Conservation (phyloP, 495 filamentous ascomycete genomes). For the Aspergillus kassunensis region DNA sequence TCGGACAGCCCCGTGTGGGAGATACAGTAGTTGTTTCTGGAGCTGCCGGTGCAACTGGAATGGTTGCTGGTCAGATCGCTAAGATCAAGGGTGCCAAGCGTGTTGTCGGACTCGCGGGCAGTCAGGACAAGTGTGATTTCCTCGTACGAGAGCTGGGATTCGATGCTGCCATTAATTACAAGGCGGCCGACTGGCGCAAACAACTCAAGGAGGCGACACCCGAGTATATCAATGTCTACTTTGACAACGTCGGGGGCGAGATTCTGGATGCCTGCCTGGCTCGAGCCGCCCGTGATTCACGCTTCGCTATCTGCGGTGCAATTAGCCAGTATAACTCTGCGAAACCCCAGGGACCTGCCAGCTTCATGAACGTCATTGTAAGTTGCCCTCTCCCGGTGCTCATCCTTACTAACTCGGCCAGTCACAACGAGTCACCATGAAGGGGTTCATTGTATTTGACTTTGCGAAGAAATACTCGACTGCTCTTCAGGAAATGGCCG, state of each 20-base stretch:
- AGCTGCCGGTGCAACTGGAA: slow-evolving; percentile 68
- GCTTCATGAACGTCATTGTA: slow-evolving; percentile 50
- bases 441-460: slow-evolving; percentile 56
- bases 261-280: slow-evolving; percentile 51
- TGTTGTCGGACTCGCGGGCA: slow-evolving; percentile 51
- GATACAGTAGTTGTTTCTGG: slow-evolving; percentile 66
- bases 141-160: slow-evolving; percentile 48
- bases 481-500: slow-evolving; percentile 43
- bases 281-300: slow-evolving; percentile 40
- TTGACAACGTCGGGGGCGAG: slow-evolving; percentile 55
- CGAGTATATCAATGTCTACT: slow-evolving; percentile 54
- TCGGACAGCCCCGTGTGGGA: slow-evolving; percentile 52
- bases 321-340: slow-evolving; percentile 52
- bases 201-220: slow-evolving; percentile 45
- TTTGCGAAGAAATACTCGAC: slow-evolving; percentile 41
- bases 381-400: slow-evolving; percentile 11
- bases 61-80: slow-evolving; percentile 65
- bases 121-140: slow-evolving; percentile 45
- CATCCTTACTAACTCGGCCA: slow-evolving; percentile 22
- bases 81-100: slow-evolving; percentile 55
- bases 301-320: slow-evolving; percentile 52
- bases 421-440: slow-evolving; percentile 49
- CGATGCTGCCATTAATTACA: slow-evolving; percentile 55
- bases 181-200: slow-evolving; percentile 48
- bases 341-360: slow-evolving; percentile 43